A percentile compares a stretch with the other conserved stretches of the same genome.
These are phyloP conservation scores for Penicillium subrubescens DNA, from an alignment of 495 filamentous ascomycete genomes.

Conservation along the genomic window DNA sequence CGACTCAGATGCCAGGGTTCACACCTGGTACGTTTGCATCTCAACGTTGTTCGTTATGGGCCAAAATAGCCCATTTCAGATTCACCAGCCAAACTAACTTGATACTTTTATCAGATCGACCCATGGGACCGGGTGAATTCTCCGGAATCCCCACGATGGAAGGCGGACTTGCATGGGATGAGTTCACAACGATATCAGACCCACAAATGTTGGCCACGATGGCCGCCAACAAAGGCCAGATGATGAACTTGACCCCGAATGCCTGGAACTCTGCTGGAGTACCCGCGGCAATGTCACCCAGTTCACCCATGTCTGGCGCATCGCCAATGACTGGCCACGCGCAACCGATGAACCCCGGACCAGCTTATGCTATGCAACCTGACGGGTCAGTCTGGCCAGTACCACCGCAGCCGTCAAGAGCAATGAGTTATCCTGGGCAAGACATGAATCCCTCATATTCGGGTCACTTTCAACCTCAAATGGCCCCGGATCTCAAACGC, in stretches of 20 bases:
- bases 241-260: slow-evolving; percentile 41
- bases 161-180: slow-evolving; percentile 41
- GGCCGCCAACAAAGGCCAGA: slow-evolving; percentile 36
- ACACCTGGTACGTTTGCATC: slow-evolving; percentile 36
- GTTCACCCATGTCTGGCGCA: slow-evolving; percentile 34
- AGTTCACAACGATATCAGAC: slow-evolving; percentile 47
- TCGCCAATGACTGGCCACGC: slow-evolving; percentile 39
- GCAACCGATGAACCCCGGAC: slow-evolving; percentile 34
- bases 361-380: slow-evolving; percentile 40
- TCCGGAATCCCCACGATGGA: slow-evolving; percentile 38
- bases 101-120: slow-evolving; percentile 25
- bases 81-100: not conserved
- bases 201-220: slow-evolving; percentile 42
- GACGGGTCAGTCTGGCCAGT: slow-evolving; percentile 47
- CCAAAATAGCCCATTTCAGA: not conserved
- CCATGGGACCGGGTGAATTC: slow-evolving; percentile 34
- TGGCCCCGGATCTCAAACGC: slow-evolving; percentile 43
- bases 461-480: slow-evolving; percentile 34
- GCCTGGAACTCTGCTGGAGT: slow-evolving; percentile 35
- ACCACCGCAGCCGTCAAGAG: slow-evolving; percentile 33
- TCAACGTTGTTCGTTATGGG: not conserved
- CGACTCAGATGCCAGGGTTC: slow-evolving; percentile 37
- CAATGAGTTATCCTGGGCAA: slow-evolving; percentile 45
- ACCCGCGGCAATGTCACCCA: slow-evolving; percentile 29
- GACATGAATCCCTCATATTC: slow-evolving; percentile 37